A percentile compares a stretch with the other conserved stretches of the same genome.
These are phyloP conservation scores for Pseudotulostoma volvatum DNA, from an alignment of 495 filamentous ascomycete genomes.

Conservation along the genomic window DNA sequence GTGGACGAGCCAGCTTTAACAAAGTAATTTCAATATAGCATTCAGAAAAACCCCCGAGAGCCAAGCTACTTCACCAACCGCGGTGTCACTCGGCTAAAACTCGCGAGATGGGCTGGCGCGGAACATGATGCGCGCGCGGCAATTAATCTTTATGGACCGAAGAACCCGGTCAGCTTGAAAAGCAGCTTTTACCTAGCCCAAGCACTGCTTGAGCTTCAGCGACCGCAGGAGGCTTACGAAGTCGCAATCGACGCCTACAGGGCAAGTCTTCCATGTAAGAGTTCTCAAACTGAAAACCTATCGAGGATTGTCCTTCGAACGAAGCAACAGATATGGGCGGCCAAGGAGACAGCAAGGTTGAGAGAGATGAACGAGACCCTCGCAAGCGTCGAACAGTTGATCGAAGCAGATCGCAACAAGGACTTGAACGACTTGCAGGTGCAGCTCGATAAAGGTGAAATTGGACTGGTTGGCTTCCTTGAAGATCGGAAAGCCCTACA, in stretches of 20 bases:
- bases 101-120: conserved; percentile 55
- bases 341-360: conserved; percentile 30
- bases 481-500: conserved; percentile 26
- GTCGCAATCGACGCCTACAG: conserved; percentile 60
- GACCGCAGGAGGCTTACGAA: conserved; percentile 57
- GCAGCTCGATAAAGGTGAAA: conserved; percentile 26
- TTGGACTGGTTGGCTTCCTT: conserved; percentile 27
- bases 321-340: conserved; percentile 50
- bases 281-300: conserved; percentile 44
- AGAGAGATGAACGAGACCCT: conserved; percentile 32
- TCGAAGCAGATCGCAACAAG: conserved; percentile 36
- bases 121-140: conserved; percentile 63
- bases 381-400: conserved; percentile 29
- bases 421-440: conserved; percentile 35
- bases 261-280: conserved; percentile 42
- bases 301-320: conserved; percentile 54
- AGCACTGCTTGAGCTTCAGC: conserved; percentile 57
- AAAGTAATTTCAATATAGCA: conserved; percentile 16
- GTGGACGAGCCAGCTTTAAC: neutral
- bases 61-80: conserved; percentile 62
- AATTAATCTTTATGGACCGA: conserved; percentile 42
- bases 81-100: conserved; percentile 62
- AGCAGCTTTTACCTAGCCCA: conserved; percentile 72
- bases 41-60: conserved; percentile 31
- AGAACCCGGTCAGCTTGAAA: conserved; percentile 47